Evolutionary conservation across 2,329 filamentous ascomycete species (phyloP).

Genomic region (Graphilbum fragrans): DNA sequence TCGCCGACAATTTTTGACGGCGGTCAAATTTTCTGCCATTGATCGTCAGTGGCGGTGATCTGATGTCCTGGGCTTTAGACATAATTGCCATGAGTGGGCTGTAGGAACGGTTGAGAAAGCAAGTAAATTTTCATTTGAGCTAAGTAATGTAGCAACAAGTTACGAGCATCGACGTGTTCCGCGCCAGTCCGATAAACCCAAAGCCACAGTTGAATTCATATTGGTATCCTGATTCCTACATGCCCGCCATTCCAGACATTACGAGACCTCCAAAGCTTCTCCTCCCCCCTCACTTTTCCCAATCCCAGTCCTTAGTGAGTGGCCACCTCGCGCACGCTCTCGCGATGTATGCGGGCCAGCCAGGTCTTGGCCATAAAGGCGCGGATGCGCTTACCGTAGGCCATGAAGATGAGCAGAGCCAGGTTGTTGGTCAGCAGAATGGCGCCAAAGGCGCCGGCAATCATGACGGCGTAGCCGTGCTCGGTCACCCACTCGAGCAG

Average conservation of each 20-base stretch:
- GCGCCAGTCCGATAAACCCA: too few species aligned
- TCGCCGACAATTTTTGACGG: too few species aligned
- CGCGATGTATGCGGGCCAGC: conserved; percentile 31
- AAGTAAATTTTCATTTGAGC: too few species aligned
- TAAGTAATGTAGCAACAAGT: too few species aligned
- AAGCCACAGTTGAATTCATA: too few species aligned
- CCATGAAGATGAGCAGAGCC: conserved; percentile 33
- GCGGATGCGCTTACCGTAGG: conserved; percentile 36
- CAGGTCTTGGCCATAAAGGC: conserved; percentile 30
- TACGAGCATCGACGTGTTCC: too few species aligned
- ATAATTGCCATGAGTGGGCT: too few species aligned
- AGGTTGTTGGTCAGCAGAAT: conserved; percentile 38
- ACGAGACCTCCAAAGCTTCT: neutral
- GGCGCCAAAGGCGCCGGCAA: conserved; percentile 34
- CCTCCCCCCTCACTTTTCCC: neutral
- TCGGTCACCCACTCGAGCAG: conserved; percentile 36
- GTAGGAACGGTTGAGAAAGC: too few species aligned
- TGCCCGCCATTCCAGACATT: neutral
- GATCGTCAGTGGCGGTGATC: too few species aligned
- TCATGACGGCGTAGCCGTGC: conserved; percentile 37
- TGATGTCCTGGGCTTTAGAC: too few species aligned
- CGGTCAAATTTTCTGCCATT: too few species aligned
- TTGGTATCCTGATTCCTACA: too few species aligned
- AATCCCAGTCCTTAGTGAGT: conserved; percentile 14
- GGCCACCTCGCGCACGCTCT: conserved; percentile 19